These are phyloP conservation scores for Periconia sp. DNA, from an alignment of 2,329 filamentous ascomycete species.

Conservation along the genomic window DNA sequence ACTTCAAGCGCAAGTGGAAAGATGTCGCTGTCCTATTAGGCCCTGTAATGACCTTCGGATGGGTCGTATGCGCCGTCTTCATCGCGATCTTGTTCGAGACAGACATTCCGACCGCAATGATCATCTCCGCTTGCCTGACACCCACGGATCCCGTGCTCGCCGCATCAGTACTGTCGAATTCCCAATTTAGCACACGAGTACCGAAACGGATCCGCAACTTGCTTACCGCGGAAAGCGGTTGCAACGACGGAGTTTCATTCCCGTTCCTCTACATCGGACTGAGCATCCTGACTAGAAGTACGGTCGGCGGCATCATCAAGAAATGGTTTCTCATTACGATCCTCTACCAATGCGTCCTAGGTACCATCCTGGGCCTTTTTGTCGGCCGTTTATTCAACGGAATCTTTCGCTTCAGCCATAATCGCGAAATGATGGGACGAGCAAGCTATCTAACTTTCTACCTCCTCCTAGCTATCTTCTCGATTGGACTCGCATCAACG, in stretches of 20 bases:
- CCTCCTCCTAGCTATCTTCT: slow-evolving; percentile 60
- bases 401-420: slow-evolving; percentile 55
- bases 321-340: slow-evolving; percentile 62
- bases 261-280: slow-evolving; percentile 63
- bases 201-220: slow-evolving; percentile 59
- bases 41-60: slow-evolving; percentile 59
- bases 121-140: slow-evolving; percentile 61
- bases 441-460: slow-evolving; percentile 63
- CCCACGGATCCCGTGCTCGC: slow-evolving; percentile 64
- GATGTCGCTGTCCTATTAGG: slow-evolving; percentile 58
- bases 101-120: slow-evolving; percentile 53
- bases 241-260: slow-evolving; percentile 63
- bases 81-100: slow-evolving; percentile 55
- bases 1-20: slow-evolving; percentile 59
- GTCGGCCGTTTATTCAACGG: slow-evolving; percentile 57
- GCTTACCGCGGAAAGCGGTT: slow-evolving; percentile 61
- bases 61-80: slow-evolving; percentile 56
- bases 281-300: slow-evolving; percentile 49
- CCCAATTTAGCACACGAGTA: slow-evolving; percentile 59
- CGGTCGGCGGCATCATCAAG: slow-evolving; percentile 50
- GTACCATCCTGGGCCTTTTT: slow-evolving; percentile 54
- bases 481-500: slow-evolving; percentile 57
- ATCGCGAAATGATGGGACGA: slow-evolving; percentile 53
- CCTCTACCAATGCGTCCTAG: slow-evolving; percentile 61
- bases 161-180: slow-evolving; percentile 60